Conservation (phyloP, 2,329 filamentous ascomycete genomes). For the Alternaria postmessia region DNA sequence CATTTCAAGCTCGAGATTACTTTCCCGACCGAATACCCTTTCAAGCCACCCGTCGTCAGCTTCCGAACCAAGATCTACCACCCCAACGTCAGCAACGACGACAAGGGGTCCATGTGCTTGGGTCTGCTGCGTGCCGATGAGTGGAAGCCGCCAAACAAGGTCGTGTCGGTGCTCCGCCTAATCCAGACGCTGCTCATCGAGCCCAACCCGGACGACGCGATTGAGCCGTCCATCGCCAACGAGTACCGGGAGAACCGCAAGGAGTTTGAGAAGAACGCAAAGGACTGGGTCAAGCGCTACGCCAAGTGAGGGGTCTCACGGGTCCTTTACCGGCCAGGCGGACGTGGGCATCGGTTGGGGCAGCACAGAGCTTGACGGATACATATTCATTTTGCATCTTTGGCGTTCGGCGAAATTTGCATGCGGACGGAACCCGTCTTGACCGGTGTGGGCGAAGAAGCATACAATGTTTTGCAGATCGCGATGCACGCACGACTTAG, state of each 20-base stretch:
- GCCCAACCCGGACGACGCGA: constrained; percentile 87
- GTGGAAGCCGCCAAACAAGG: constrained; percentile 89
- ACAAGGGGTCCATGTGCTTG: constrained; percentile 84
- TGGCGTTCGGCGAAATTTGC: constrained; percentile 45
- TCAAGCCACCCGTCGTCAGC: constrained; percentile 81
- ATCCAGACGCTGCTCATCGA: constrained; percentile 77
- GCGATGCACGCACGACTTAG: constrained; percentile 9
- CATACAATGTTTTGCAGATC: constrained; percentile 22
- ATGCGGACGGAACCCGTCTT: constrained; percentile 19
- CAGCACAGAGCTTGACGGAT: constrained; percentile 15
- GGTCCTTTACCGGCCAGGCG: constrained; percentile 9
- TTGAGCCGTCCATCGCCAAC: constrained; percentile 86
- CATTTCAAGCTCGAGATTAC: constrained; percentile 75
- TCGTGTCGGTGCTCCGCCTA: constrained; percentile 78
- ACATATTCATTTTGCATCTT: constrained; percentile 31
- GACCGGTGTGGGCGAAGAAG: constrained; percentile 20
- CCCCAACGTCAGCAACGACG: constrained; percentile 91
- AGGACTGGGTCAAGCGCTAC: constrained; percentile 76
- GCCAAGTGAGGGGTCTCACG: constrained; percentile 57
- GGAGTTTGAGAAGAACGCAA: constrained; percentile 77
- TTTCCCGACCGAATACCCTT: constrained; percentile 84
- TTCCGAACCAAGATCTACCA: constrained; percentile 95
- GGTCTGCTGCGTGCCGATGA: constrained; percentile 82
- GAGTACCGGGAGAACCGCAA: constrained; percentile 75
- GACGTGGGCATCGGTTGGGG: constrained; percentile 1